Conservation (phyloP, 345 rosid genomes). For the Aquilaria sinensis region DNA sequence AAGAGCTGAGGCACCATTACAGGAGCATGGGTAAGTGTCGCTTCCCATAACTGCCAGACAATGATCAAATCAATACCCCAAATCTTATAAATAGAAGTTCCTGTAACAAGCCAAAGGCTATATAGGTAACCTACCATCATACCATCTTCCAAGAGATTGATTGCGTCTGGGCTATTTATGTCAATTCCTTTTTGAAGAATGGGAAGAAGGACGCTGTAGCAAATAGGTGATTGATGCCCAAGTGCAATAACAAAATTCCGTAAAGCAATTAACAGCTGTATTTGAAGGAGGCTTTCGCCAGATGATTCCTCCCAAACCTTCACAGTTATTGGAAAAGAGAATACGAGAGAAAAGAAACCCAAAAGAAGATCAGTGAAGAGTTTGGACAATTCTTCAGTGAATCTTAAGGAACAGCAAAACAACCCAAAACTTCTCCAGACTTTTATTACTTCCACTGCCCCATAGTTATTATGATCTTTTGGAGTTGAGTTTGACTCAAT, state of each 20-base stretch:
- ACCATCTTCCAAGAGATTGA: slow-evolving; percentile 93
- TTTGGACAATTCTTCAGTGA: neutral
- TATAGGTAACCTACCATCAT: slow-evolving; percentile 56
- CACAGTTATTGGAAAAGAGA: slow-evolving; percentile 2
- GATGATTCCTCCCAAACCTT: slow-evolving; percentile 98
- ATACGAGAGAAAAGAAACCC: neutral
- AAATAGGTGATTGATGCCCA: slow-evolving; percentile 76
- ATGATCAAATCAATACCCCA: slow-evolving; percentile 14
- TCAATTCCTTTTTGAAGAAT: slow-evolving; percentile 85
- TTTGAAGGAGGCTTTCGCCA: slow-evolving; percentile 94
- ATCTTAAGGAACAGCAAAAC: neutral
- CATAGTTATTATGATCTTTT: too few species aligned
- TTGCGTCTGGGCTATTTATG: slow-evolving; percentile 78
- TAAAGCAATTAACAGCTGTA: slow-evolving; percentile 94
- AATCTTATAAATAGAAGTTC: slow-evolving; percentile 12
- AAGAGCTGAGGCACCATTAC: slow-evolving; percentile 82
- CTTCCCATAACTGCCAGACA: slow-evolving; percentile 90
- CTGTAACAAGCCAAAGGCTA: slow-evolving; percentile 10
- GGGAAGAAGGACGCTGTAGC: slow-evolving; percentile 75
- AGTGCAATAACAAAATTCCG: slow-evolving; percentile 86
- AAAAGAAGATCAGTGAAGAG: neutral
- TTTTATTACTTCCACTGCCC: too few species aligned
- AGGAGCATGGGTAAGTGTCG: slow-evolving; percentile 85
- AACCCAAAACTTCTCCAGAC: too few species aligned
- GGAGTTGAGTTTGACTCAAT: too few species aligned